Evolutionary conservation across 2,329 filamentous ascomycete genomes (phyloP).

Genomic region (Cladosporium sp.): DNA sequence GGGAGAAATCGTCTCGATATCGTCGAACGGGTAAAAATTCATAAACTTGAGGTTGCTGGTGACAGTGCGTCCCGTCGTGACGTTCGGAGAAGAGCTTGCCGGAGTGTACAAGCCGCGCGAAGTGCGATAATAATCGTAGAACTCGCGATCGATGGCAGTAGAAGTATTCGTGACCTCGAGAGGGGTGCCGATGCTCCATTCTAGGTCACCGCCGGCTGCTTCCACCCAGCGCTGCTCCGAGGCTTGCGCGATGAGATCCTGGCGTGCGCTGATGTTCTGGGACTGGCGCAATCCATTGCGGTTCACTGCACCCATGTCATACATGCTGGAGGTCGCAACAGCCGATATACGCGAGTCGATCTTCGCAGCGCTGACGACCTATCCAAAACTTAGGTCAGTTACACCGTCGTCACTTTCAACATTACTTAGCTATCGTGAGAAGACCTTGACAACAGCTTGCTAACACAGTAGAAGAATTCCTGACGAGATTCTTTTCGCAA

Average conservation of each 20-base stretch:
- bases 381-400: no score
- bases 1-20: slow-evolving; percentile 23
- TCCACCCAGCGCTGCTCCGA: slow-evolving; percentile 1
- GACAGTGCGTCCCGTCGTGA: slow-evolving; percentile 13
- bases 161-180: slow-evolving; percentile 16
- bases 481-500: no score
- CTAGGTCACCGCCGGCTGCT: neutral
- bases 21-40: slow-evolving; percentile 24
- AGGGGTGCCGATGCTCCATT: slow-evolving; percentile 8
- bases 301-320: slow-evolving; percentile 20
- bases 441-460: no score
- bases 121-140: slow-evolving; percentile 23
- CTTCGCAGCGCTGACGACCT: slow-evolving; percentile 21
- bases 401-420: no score
- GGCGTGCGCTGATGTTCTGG: slow-evolving; percentile 9
- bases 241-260: neutral
- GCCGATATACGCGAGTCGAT: slow-evolving; percentile 20
- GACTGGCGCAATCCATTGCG: slow-evolving; percentile 14
- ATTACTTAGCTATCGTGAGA: no score
- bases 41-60: slow-evolving; percentile 18
- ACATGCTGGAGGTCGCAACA: slow-evolving; percentile 22
- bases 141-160: slow-evolving; percentile 12
- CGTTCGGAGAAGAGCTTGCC: slow-evolving; percentile 13
- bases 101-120: slow-evolving; percentile 19
- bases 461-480: no score